Conservation (phyloP, 371 early-diverging fungal genomes). For the Actinomucor elegans region DNA sequence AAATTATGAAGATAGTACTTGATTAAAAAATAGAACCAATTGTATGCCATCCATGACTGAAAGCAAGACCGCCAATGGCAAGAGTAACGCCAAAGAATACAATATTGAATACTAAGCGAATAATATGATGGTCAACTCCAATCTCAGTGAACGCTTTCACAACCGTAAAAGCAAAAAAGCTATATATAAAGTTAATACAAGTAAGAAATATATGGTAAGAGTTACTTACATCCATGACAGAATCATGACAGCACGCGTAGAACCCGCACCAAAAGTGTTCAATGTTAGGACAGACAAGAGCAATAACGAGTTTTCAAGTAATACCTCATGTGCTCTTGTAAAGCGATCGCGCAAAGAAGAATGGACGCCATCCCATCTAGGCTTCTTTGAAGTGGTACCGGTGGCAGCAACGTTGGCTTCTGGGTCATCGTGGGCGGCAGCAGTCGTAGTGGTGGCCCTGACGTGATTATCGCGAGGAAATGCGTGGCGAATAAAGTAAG, state of each 20-base stretch:
- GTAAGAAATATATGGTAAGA: not conserved
- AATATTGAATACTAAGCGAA: slow-evolving; percentile 14
- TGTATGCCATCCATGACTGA: slow-evolving; percentile 16
- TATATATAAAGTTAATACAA: not conserved
- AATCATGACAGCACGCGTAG: slow-evolving; percentile 29
- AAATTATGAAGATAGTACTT: too few species aligned
- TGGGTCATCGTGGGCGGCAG: slow-evolving; percentile 12
- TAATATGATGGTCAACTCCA: slow-evolving; percentile 11
- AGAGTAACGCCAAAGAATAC: slow-evolving; percentile 22
- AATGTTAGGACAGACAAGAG: slow-evolving; percentile 31
- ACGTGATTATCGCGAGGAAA: slow-evolving; percentile 25
- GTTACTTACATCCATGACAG: slow-evolving; percentile 35
- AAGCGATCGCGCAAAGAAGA: slow-evolving; percentile 8
- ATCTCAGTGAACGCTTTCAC: slow-evolving; percentile 17
- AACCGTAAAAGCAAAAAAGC: slow-evolving; percentile 25
- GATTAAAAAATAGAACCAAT: not conserved
- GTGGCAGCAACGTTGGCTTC: slow-evolving; percentile 25
- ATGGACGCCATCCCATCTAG: not conserved
- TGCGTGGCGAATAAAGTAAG: slow-evolving; percentile 38
- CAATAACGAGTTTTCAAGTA: slow-evolving; percentile 37
- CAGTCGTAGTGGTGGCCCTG: not conserved
- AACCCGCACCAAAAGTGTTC: slow-evolving; percentile 29
- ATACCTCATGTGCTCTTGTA: slow-evolving; percentile 25
- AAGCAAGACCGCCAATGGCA: slow-evolving; percentile 31
- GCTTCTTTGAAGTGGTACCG: not conserved